Conservation (phyloP, 331 rosid species). For the Pyrus hybrid region DNA sequence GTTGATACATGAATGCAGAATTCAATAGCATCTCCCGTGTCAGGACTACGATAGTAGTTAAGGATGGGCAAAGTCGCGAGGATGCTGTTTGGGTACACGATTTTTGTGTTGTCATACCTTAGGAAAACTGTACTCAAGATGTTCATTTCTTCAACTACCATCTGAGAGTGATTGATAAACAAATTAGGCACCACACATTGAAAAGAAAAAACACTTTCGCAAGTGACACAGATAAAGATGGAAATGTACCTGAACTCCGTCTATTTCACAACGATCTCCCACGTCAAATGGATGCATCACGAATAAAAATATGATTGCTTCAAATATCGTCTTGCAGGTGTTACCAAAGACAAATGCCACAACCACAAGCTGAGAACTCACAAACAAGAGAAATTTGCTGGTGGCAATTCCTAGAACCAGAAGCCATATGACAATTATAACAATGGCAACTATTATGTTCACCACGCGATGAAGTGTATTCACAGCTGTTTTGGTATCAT, state of each 20-base stretch:
- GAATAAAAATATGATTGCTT: conserved; percentile 73
- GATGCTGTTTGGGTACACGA: conserved; percentile 52
- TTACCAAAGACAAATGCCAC: conserved; percentile 89
- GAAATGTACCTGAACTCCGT: conserved; percentile 57
- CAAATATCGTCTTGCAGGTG: conserved; percentile 85
- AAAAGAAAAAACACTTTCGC: neutral
- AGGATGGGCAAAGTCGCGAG: conserved; percentile 64
- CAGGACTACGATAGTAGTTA: conserved; percentile 89
- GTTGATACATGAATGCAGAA: conserved; percentile 63
- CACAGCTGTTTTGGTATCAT: conserved; percentile 94
- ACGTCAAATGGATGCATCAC: conserved; percentile 93
- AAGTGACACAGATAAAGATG: neutral
- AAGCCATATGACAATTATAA: conserved; percentile 59
- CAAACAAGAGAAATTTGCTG: conserved; percentile 50
- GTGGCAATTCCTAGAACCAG: conserved; percentile 68
- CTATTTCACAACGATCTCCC: conserved; percentile 93
- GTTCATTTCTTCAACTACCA: conserved; percentile 98
- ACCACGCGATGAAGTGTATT: conserved; percentile 74
- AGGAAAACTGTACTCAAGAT: conserved; percentile 83
- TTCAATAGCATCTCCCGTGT: conserved; percentile 72
- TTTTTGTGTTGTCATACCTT: conserved; percentile 58
- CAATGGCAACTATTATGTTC: conserved; percentile 49
- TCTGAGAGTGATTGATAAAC: conserved; percentile 34
- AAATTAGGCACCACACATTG: conserved; percentile 7
- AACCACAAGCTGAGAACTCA: conserved; percentile 78